These are phyloP conservation scores for Rubroboletus pulcherrimus DNA, from an alignment of 768 basidiomycete genomes.

Conservation along the genomic window DNA sequence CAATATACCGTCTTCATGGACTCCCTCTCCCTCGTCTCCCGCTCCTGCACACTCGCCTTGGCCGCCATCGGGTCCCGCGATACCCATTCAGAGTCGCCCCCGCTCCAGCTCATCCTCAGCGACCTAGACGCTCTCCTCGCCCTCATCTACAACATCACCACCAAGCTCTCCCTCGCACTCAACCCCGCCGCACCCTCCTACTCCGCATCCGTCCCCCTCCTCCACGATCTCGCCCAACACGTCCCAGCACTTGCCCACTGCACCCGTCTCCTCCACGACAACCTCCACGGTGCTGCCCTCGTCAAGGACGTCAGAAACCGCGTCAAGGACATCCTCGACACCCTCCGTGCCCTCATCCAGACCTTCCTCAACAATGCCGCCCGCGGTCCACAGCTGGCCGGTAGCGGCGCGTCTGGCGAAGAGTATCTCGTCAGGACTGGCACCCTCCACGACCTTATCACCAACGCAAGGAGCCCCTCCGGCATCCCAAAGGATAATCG, in stretches of 20 bases:
- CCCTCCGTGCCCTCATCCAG: constrained; percentile 43
- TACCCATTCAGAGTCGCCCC: not conserved
- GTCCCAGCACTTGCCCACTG: constrained; percentile 51
- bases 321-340: constrained; percentile 41
- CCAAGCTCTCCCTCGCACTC: constrained; percentile 60
- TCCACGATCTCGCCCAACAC: constrained; percentile 51
- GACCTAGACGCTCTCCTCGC: constrained; percentile 58
- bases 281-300: constrained; percentile 45
- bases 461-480: constrained; percentile 41
- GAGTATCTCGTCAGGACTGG: constrained; percentile 57
- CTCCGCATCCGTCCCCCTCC: constrained; percentile 45
- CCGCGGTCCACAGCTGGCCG: constrained; percentile 13
- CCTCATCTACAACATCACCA: constrained; percentile 52
- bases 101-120: constrained; percentile 40
- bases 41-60: constrained; percentile 23
- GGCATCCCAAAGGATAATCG: constrained; percentile 55
- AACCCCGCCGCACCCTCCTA: constrained; percentile 56
- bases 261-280: constrained; percentile 38
- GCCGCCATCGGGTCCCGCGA: not conserved
- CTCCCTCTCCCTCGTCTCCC: constrained; percentile 12
- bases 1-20: constrained; percentile 20
- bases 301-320: constrained; percentile 39
- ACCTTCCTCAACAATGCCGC: constrained; percentile 39
- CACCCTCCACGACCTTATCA: constrained; percentile 59
- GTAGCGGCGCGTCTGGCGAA: constrained; percentile 26